Evolutionary conservation across 2,329 filamentous ascomycete species (phyloP).

Genomic region (Clonostachys solani): DNA sequence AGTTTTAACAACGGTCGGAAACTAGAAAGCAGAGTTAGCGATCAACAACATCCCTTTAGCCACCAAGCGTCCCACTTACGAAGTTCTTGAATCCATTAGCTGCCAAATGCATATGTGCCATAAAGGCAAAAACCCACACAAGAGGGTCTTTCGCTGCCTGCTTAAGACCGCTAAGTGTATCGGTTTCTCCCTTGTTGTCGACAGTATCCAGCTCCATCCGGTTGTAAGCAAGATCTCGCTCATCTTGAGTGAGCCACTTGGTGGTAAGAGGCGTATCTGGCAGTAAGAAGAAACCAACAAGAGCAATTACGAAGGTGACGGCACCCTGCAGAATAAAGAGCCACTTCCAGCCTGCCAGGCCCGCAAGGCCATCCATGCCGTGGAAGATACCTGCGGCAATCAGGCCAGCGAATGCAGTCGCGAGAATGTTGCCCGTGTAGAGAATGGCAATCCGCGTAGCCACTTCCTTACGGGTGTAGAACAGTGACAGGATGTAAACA

Average conservation of each 20-base stretch:
- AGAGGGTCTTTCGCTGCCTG: constrained; percentile 32
- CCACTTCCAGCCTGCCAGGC: constrained; percentile 58
- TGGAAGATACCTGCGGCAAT: constrained; percentile 56
- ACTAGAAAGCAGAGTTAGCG: not conserved
- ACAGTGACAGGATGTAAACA: constrained; percentile 38
- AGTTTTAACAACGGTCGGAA: constrained; percentile 9
- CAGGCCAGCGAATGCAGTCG: constrained; percentile 62
- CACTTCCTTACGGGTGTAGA: constrained; percentile 62
- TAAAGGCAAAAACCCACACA: constrained; percentile 40
- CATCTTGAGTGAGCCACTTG: constrained; percentile 33
- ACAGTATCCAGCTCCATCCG: constrained; percentile 18
- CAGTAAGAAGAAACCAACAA: constrained; percentile 10
- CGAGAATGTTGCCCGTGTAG: constrained; percentile 58
- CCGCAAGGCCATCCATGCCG: constrained; percentile 30
- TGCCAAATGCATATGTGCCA: constrained; percentile 45
- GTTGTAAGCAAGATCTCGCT: constrained; percentile 29
- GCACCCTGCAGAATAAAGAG: constrained; percentile 64
- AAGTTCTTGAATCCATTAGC: constrained; percentile 38
- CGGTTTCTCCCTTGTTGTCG: constrained; percentile 12
- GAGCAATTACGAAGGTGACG: constrained; percentile 15
- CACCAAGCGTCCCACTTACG: constrained; percentile 12
- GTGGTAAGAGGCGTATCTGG: constrained; percentile 32
- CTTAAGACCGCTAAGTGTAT: constrained; percentile 15
- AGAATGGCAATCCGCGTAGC: constrained; percentile 56
- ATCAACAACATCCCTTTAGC: constrained; percentile 18